These are phyloP conservation scores for Xylaria scruposa DNA, from an alignment of 495 filamentous ascomycete genomes.

Conservation along the genomic window DNA sequence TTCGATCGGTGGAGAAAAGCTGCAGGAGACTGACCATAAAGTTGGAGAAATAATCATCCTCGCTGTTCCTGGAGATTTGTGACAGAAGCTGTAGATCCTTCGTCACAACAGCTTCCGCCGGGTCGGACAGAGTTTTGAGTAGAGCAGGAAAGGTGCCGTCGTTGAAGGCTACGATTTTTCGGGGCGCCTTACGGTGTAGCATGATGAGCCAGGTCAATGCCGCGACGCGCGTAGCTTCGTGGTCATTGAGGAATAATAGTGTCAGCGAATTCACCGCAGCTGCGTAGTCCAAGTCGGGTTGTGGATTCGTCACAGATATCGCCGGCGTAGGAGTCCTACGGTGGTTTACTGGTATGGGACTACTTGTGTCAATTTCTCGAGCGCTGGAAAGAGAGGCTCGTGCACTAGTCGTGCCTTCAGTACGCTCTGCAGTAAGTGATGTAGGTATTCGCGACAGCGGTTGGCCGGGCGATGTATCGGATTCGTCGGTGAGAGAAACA, in stretches of 20 bases:
- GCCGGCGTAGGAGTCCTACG: conserved; percentile 46
- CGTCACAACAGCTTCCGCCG: conserved; percentile 93
- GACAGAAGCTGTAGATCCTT: conserved; percentile 93
- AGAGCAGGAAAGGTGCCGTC: conserved; percentile 97
- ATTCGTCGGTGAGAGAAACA: conserved; percentile 84
- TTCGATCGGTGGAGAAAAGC: conserved; percentile 91
- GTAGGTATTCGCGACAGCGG: conserved; percentile 54
- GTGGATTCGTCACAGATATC: conserved; percentile 49
- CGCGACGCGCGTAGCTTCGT: conserved; percentile 93
- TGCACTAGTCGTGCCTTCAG: conserved; percentile 61
- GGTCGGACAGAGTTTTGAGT: conserved; percentile 95
- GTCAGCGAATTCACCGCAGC: conserved; percentile 95
- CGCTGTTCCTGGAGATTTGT: conserved; percentile 94
- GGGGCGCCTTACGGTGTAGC: conserved; percentile 92
- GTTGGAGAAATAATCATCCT: conserved; percentile 94
- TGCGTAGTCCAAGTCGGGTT: conserved; percentile 90
- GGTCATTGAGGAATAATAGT: conserved; percentile 91
- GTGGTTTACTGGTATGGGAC: conserved; percentile 60
- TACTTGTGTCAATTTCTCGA: conserved; percentile 60
- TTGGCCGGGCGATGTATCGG: conserved; percentile 50
- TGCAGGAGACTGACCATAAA: conserved; percentile 98
- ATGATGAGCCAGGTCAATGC: conserved; percentile 96
- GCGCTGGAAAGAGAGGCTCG: conserved; percentile 60
- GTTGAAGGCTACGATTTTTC: conserved; percentile 93
- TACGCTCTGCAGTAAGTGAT: conserved; percentile 58